Base-by-base conservation (phyloP, 2,329 filamentous ascomycete species). In the Diaporthe citrichinensis region DNA sequence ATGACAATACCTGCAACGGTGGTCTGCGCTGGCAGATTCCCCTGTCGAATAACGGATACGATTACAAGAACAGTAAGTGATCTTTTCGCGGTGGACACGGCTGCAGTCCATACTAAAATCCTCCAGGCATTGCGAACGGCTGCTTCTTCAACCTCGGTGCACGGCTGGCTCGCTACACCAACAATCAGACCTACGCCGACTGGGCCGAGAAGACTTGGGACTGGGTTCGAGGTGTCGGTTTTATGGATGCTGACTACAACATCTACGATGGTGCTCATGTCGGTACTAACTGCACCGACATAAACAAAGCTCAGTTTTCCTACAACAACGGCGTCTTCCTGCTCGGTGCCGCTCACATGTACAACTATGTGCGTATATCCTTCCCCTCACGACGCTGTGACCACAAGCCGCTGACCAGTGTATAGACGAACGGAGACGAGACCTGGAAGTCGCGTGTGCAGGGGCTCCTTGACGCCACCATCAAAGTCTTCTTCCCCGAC, bases 241-340 rank as follows among this genome's bases (percentile, higher is more conserved):
- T 94, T 72, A 89, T 94, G 76, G 87, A 91, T 80, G 81, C 88
- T 9, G 85, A 88, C 4, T 94, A 90, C 81, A 86, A 89, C 65
- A 86, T 94, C 25, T 93, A 88, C 78, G 93, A 94, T 80, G 93
- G 92, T 46, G 88, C 88, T 12, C 87, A 90, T 69, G 88, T 88
- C 55, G 84, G 83, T 17, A 84, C 85, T 51, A 90, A 92, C 77
- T 93, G 92, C 81, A 88, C 86, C 2, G 81, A 85, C 20, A 83
- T 91, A 73, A 87, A 88, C 79, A 83, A 86, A 72, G 81, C 86
- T 6, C 88, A 90, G 75, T 90, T 87, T 83, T 86, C 88, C 0
- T 90, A 96, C 85, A 92, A 90, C 86, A 97, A 97, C 86, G 94
- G 97, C 81, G 96, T 97, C 81, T 97, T 96, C 88, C 82, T 97